Evolutionary conservation across 2,329 filamentous ascomycete genomes (phyloP), one percentile per base, ranked within the genome.

Genomic region (Xylariales sp.): DNA sequence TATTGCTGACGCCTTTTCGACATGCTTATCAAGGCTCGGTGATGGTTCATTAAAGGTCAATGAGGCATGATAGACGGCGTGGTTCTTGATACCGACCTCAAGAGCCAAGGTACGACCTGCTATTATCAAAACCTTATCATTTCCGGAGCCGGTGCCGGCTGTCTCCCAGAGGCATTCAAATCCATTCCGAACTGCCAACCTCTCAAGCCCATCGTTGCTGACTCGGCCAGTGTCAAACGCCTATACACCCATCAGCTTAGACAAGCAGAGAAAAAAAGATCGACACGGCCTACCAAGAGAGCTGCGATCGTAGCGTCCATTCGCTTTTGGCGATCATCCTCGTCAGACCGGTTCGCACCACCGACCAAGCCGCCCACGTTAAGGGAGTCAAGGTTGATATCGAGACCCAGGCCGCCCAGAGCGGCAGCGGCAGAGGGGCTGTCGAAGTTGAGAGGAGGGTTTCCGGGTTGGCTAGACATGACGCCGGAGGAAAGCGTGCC

Each of bases 161-260:
- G 83, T 83, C 72, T 91, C 88, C 81, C 87, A 89, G 12, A 90
- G 79, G 64, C 84, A 85, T 68, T 91, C 89, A 46, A 92, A 81
- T n/a, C 90, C 91, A 62, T 90, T 84, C 62, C 88, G 84, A 73
- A 87, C 86, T 8, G 89, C 90, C 36, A 95, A 81, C 62, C 91
- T 85, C 77, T 92, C 89, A n/a, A 96, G 83, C 2, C 91, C 91
- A 36, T 91, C 89, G 74, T 93, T 90, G 72, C 91, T 93, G 45
- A 95, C 89, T 48, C 89, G 81, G 3, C 91, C 91, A 69, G 87
- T 87, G 72, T 79, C 80, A 28, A 69, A 69, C 3, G 56, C 39
- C 76, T 76, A 53, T 7, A 36, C 5, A 54, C 9, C 18, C 6
- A 43, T 69, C 68, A 74, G 45, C 46, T 45, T 18, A 75, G 77